Conservation (phyloP, 768 basidiomycete species). For the Podaxis sp. region DNA sequence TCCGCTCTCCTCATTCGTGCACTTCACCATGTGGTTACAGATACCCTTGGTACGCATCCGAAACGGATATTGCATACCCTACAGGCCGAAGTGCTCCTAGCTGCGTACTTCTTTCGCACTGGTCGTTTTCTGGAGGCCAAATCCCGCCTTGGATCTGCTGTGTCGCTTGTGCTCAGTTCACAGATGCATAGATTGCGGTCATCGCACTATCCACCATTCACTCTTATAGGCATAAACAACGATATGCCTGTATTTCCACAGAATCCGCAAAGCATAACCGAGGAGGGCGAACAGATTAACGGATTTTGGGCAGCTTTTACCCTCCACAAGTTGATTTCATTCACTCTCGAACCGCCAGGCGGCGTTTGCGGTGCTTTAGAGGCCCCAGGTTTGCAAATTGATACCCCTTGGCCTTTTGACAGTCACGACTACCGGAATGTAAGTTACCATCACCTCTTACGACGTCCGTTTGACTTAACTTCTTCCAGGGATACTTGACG, state of each 20-base stretch:
- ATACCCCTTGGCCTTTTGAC: slow-evolving; percentile 54
- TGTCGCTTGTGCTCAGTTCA: slow-evolving; percentile 46
- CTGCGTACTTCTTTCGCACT: slow-evolving; percentile 62
- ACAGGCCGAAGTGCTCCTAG: slow-evolving; percentile 64
- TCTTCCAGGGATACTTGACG: slow-evolving; percentile 42
- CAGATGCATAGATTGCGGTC: slow-evolving; percentile 49
- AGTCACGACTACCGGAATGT: slow-evolving; percentile 39
- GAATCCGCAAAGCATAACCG: slow-evolving; percentile 44
- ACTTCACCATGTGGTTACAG: slow-evolving; percentile 45
- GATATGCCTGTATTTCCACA: slow-evolving; percentile 42
- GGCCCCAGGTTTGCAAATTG: slow-evolving; percentile 47
- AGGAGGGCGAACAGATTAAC: slow-evolving; percentile 66
- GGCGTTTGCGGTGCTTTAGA: slow-evolving; percentile 57
- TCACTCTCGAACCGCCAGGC: slow-evolving; percentile 51
- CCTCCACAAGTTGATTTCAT: slow-evolving; percentile 56
- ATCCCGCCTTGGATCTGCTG: slow-evolving; percentile 52
- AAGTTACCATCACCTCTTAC: slow-evolving; percentile 15
- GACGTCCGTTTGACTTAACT: slow-evolving; percentile 15
- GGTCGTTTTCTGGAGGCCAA: slow-evolving; percentile 63
- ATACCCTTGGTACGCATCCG: slow-evolving; percentile 48
- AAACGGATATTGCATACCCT: slow-evolving; percentile 51
- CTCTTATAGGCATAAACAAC: slow-evolving; percentile 38
- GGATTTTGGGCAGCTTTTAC: slow-evolving; percentile 64
- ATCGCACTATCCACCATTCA: slow-evolving; percentile 33
- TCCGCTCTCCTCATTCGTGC: slow-evolving; percentile 49